Evolutionary conservation across 257 asterid species (phyloP).

Genomic region (Jaltomata sinuosa): DNA sequence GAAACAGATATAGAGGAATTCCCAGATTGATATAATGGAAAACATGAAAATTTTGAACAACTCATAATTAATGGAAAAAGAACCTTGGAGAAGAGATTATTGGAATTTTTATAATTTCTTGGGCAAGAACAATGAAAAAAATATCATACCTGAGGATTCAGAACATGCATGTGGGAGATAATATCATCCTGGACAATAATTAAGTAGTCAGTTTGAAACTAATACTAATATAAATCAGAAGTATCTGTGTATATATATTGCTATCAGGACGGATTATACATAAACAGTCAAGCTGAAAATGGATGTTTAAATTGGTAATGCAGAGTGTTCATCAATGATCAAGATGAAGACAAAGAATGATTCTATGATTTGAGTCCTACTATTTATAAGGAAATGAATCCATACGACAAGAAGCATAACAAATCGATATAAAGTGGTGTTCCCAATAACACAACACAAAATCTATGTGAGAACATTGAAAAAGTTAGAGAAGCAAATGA

Average conservation of each 20-base stretch:
- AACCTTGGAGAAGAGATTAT: neutral
- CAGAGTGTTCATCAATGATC: neutral
- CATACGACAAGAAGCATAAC: neutral
- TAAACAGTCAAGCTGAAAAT: neutral
- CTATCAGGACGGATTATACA: neutral
- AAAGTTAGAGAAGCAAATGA: neutral
- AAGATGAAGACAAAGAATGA: neutral
- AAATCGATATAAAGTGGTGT: neutral
- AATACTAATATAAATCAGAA: neutral
- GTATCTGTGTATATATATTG: neutral
- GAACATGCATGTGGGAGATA: slow-evolving; percentile 48
- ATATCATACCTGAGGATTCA: slow-evolving; percentile 83
- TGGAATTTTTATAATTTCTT: neutral
- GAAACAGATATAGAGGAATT: neutral
- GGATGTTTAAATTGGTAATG: neutral
- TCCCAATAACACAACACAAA: neutral
- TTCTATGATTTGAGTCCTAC: neutral
- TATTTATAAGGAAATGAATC: neutral
- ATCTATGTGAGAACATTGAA: neutral
- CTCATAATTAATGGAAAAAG: neutral
- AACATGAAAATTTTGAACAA: neutral
- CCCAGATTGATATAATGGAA: neutral
- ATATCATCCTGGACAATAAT: slow-evolving; percentile 52
- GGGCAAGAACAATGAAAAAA: neutral
- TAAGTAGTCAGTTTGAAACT: neutral